Base-by-base conservation (phyloP, 2,329 filamentous ascomycete species). In the Teratosphaeria viscida region DNA sequence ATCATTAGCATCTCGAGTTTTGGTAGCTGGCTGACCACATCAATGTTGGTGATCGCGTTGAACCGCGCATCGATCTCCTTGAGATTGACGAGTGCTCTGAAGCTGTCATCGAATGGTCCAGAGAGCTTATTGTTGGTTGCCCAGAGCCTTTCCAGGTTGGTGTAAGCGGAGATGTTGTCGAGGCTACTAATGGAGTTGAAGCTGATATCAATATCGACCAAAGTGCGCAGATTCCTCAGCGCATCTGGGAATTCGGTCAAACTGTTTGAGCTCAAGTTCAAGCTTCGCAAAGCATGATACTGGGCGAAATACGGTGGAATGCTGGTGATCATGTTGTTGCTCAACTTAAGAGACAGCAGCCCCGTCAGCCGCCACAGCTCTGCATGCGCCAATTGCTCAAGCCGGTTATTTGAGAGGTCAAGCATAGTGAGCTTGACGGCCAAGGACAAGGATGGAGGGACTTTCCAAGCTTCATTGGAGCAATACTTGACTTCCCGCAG, bases 61-160 rank as follows among this genome's bases (percentile, higher is more conserved):
- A 95, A 97, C 64, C 95, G 90, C 64, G 95, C 86, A 73, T 99
- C 94, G 52, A 99, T 84, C 74, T 97, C 92, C 63, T 90, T 90
- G 57, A 99, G 78, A 68, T 83, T 95, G 54, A 82, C 76, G 7
- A 97, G 77, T n/a, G 87, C 80, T 62, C 79, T 82, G 69, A 97
- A 89, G 1, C 82, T 77, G 19, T 63, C 64, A 8, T 91, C 89
- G 39, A 97, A 84, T 6, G 85, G 80, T 2, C 89, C 89, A 23
- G 83, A 82, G 14, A 99, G 78, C 62, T 88, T 86, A 74, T 99
- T 99, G 76, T 99, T 99, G 1, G 94, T 97, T 66, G 96, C 92
- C 77, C 94, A 90, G 34, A 99, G 82, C 64, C 92, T 86, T 74
- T 97, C 94, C 43, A 99, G 77, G 58, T 86, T 89, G 60, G 81